Percentiles rank a stretch among this genome's conserved stretches.
Evolutionary conservation across 345 rosid genomes (phyloP).

Genomic region (Lepidium africanum): DNA sequence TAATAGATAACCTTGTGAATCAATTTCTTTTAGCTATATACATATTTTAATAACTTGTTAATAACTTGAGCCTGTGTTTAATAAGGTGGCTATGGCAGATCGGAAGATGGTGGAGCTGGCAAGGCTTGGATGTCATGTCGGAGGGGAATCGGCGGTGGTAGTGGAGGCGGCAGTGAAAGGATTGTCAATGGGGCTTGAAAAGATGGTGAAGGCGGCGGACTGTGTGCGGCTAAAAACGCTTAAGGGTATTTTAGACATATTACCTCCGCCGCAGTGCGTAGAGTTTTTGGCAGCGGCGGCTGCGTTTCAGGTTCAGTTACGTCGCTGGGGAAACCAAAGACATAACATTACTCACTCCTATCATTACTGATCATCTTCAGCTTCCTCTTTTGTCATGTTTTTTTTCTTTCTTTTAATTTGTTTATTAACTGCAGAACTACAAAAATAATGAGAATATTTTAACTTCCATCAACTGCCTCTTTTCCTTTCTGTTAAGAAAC

Average conservation of each 20-base stretch:
- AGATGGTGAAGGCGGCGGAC: conserved; percentile 71
- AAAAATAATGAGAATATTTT: neutral
- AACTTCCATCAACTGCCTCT: too few relatives aligned
- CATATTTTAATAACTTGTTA: neutral
- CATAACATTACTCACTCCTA: conserved; percentile 7
- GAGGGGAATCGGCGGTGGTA: conserved; percentile 18
- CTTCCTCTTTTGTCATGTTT: neutral
- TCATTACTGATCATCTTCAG: neutral
- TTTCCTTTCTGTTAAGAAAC: too few relatives aligned
- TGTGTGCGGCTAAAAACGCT: conserved; percentile 71
- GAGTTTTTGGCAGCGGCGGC: conserved; percentile 52
- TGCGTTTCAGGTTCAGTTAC: conserved; percentile 48
- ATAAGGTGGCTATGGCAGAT: conserved; percentile 50
- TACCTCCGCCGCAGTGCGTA: conserved; percentile 50
- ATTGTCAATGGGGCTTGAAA: conserved; percentile 43
- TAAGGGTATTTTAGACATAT: conserved; percentile 59
- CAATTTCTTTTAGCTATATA: neutral
- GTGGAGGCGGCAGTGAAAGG: conserved; percentile 45
- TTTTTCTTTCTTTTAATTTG: neutral
- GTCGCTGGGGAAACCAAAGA: conserved; percentile 38
- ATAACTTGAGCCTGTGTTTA: neutral
- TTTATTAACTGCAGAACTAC: too few relatives aligned
- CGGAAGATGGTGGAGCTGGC: conserved; percentile 58
- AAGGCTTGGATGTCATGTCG: conserved; percentile 27
- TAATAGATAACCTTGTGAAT: neutral